These are phyloP conservation scores for Vitis cinerea DNA, from an alignment of 164 flowering plant genomes.

Conservation along the genomic window DNA sequence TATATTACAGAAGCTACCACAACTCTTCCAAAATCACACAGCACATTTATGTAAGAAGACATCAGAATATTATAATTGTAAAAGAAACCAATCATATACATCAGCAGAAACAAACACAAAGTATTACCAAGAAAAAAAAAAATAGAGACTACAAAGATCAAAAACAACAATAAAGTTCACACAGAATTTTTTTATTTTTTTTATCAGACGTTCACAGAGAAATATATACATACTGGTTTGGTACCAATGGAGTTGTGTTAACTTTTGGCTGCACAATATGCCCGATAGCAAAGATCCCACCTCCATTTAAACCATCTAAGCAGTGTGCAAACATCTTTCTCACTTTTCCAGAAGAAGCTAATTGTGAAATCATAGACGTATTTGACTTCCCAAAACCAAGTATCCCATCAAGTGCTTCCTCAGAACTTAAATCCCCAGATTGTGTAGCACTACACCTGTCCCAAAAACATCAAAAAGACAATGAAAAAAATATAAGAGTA, in stretches of 20 bases:
- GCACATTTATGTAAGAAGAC: neutral
- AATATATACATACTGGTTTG: slow-evolving; percentile 43
- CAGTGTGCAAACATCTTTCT: slow-evolving; percentile 69
- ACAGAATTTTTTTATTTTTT: neutral
- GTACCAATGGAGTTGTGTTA: slow-evolving; percentile 49
- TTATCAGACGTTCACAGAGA: neutral
- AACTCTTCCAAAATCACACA: neutral
- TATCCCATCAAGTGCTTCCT: slow-evolving; percentile 64
- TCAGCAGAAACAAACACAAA: neutral
- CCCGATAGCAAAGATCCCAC: slow-evolving; percentile 75
- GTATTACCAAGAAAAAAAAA: no score
- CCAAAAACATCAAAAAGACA: slow-evolving; percentile 4
- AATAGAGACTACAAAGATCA: neutral
- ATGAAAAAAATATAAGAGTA: no score
- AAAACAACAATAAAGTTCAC: neutral
- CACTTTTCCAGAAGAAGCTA: slow-evolving; percentile 57
- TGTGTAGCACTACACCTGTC: slow-evolving; percentile 60
- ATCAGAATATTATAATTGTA: neutral
- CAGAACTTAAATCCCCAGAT: slow-evolving; percentile 44
- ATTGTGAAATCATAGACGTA: slow-evolving; percentile 61
- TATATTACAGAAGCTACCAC: neutral
- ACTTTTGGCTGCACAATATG: slow-evolving; percentile 63
- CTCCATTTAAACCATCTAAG: slow-evolving; percentile 59
- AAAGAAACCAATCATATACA: neutral
- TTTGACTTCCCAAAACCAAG: slow-evolving; percentile 70